These are phyloP conservation scores for Pelargonium cotyledonis DNA, from an alignment of 441 rosid species.

Conservation along the genomic window DNA sequence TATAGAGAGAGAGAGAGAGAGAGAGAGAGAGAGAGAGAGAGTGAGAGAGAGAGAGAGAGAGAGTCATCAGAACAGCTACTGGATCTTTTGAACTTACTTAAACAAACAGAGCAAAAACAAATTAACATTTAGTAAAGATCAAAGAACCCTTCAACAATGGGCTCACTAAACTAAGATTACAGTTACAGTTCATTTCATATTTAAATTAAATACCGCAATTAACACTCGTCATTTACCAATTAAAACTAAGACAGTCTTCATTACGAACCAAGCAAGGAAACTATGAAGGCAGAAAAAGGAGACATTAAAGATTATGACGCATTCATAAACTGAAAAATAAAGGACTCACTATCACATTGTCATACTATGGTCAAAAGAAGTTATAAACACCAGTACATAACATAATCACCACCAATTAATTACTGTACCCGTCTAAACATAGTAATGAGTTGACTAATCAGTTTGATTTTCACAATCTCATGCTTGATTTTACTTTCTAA, in stretches of 20 bases:
- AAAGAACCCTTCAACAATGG: background rate
- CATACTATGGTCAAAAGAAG: background rate
- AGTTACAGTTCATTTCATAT: background rate
- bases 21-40: too few species aligned
- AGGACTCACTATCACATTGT: background rate
- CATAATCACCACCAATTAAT: background rate
- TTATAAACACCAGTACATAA: background rate
- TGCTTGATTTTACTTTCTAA: background rate
- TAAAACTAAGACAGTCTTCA: background rate
- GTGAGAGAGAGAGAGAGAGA: too few species aligned
- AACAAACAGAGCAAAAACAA: background rate
- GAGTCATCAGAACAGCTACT: background rate
- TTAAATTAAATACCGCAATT: background rate
- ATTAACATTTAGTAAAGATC: background rate
- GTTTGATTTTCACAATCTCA: background rate
- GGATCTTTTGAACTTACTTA: background rate
- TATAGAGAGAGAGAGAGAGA: too few species aligned
- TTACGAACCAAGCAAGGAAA: background rate
- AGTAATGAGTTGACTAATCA: background rate
- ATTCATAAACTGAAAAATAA: background rate
- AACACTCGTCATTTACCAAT: background rate
- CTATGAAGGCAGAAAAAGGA: background rate
- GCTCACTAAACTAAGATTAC: background rate
- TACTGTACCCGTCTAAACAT: background rate
- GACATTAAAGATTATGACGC: background rate